Percentiles rank a stretch among this genome's conserved stretches.
Conservation (phyloP, 305 asterid species). For the Fraxinus greggii region DNA sequence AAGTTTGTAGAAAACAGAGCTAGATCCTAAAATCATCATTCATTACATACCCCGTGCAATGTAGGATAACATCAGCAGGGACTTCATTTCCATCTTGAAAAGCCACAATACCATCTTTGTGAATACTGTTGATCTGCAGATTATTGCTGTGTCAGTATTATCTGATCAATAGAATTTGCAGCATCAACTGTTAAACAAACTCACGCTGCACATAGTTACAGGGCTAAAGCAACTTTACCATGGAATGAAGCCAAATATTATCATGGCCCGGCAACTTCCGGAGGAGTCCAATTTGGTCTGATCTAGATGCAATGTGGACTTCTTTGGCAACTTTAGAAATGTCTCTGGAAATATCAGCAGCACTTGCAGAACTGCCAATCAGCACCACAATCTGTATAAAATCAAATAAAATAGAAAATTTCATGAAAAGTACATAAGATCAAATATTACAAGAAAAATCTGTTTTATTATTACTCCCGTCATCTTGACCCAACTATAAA, state of each 20-base stretch:
- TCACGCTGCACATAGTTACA: slow-evolving; percentile 1
- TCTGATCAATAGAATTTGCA: neutral
- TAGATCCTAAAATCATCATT: neutral
- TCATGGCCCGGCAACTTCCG: slow-evolving; percentile 59
- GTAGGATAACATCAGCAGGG: slow-evolving; percentile 67
- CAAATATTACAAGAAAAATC: neutral
- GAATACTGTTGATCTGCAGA: slow-evolving; percentile 57
- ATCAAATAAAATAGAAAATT: slow-evolving; percentile 10
- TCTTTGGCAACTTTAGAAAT: slow-evolving; percentile 74
- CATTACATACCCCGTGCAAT: slow-evolving; percentile 81
- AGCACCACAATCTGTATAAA: slow-evolving; percentile 68
- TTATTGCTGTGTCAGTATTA: slow-evolving; percentile 23
- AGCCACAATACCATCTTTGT: slow-evolving; percentile 58
- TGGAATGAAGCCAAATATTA: slow-evolving; percentile 68
- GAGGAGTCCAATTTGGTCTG: slow-evolving; percentile 33
- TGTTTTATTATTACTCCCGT: neutral
- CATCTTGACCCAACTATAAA: neutral
- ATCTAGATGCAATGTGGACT: slow-evolving; percentile 82
- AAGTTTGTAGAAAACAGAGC: neutral
- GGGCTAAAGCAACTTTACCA: slow-evolving; percentile 44
- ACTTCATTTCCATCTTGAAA: slow-evolving; percentile 57
- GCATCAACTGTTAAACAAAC: neutral
- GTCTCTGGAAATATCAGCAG: slow-evolving; percentile 79
- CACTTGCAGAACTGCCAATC: slow-evolving; percentile 84
- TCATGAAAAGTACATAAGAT: neutral